Conservation (phyloP, 176 grass and related monocot genomes). For the Chrysopogon serrulatus region DNA sequence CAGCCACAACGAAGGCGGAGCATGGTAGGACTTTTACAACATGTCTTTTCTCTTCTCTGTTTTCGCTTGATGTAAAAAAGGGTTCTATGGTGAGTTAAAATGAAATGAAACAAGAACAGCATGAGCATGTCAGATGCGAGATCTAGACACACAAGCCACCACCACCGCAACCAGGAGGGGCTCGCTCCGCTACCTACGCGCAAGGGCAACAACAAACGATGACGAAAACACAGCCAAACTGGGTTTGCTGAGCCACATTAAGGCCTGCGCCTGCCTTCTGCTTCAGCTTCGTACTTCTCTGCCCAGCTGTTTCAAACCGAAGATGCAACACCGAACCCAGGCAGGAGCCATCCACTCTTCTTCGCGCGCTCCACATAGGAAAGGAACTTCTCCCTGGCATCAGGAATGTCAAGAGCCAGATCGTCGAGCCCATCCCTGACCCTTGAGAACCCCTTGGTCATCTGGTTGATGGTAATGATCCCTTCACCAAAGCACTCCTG, state of each 20-base stretch:
- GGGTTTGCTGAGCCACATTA: not conserved
- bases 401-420: slow-evolving; percentile 89
- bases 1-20: not conserved
- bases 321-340: slow-evolving; percentile 27
- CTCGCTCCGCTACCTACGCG: slow-evolving; percentile 34
- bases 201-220: slow-evolving; percentile 5
- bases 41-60: slow-evolving; percentile 14
- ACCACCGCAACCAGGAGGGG: slow-evolving; percentile 32
- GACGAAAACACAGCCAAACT: slow-evolving; percentile 24
- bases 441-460: slow-evolving; percentile 91
- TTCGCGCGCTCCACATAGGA: slow-evolving; percentile 52
- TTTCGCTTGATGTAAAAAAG: slow-evolving; percentile 33
- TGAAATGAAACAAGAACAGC: slow-evolving; percentile 30
- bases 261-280: slow-evolving; percentile 1
- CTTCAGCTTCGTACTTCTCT: slow-evolving; percentile 17
- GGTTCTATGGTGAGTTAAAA: slow-evolving; percentile 41
- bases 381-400: slow-evolving; percentile 74
- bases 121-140: slow-evolving; percentile 39
- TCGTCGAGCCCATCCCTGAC: slow-evolving; percentile 87
- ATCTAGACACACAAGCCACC: slow-evolving; percentile 46
- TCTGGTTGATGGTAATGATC: slow-evolving; percentile 91
- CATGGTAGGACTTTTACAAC: slow-evolving; percentile 21
- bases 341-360: slow-evolving; percentile 72
- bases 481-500: slow-evolving; percentile 86
- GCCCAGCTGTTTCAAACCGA: slow-evolving; percentile 26